Percentiles rank a stretch among this genome's conserved stretches.
phyloP scores from a whole-genome alignment of 768 basidiomycete genomes.

The Paxillus ammoniavirescens region DNA sequence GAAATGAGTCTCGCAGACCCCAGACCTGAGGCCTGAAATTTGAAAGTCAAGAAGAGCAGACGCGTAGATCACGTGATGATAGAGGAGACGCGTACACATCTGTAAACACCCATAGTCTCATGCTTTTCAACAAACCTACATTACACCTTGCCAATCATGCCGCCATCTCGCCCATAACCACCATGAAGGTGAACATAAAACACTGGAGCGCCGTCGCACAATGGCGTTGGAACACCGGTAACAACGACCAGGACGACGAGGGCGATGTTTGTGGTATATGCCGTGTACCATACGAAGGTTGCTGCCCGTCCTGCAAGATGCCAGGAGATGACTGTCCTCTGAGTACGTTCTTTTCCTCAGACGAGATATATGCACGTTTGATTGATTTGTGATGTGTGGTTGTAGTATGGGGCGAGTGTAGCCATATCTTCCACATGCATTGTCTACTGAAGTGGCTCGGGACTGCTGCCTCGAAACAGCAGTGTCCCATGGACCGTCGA shows the following conservation, averaged over 20 bases:
- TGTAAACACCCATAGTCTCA: conserved; percentile 1
- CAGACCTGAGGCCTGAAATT: conserved; percentile 34
- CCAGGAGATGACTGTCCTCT: conserved; percentile 96
- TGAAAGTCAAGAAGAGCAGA: conserved; percentile 13
- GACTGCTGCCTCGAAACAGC: conserved; percentile 84
- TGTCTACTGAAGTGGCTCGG: conserved; percentile 96
- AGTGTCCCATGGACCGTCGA: conserved; percentile 98
- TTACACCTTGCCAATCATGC: not conserved
- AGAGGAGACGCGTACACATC: conserved; percentile 6
- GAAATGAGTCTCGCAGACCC: too few relatives aligned
- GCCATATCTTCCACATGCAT: conserved; percentile 98
- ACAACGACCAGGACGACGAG: conserved; percentile 41
- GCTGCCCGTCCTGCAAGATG: conserved; percentile 93
- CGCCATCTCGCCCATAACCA: not conserved
- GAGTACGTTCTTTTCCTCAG: conserved; percentile 48
- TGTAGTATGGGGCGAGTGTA: conserved; percentile 99
- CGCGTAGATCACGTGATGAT: not conserved
- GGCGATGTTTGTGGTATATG: conserved; percentile 85
- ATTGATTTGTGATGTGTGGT: conserved; percentile 10
- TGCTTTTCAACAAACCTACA: not conserved
- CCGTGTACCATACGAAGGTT: conserved; percentile 88
- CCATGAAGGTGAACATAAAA: conserved; percentile 82
- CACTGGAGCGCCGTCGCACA: conserved; percentile 86
- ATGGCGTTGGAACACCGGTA: conserved; percentile 78
- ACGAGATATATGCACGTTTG: not conserved